Percentiles rank a stretch among this genome's conserved stretches.
Evolutionary conservation across 108 stramenopile species (phyloP).

Genomic region (Schizochytrium sp.): DNA sequence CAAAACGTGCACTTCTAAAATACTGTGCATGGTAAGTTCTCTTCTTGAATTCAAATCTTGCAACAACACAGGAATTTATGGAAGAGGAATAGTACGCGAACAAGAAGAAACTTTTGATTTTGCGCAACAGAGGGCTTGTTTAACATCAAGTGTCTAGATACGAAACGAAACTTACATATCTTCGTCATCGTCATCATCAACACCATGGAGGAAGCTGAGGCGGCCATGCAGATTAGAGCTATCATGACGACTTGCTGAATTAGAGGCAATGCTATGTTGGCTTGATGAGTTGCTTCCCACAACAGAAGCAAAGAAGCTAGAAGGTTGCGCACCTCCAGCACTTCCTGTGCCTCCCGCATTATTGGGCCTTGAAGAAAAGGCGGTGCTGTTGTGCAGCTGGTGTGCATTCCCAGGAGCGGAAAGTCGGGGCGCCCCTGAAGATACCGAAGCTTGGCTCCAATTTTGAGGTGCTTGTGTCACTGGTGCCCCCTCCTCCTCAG

Average conservation of each 20-base stretch:
- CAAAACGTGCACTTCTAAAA: too few species aligned
- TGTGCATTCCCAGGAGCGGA: not conserved
- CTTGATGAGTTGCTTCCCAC: not conserved
- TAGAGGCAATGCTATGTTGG: not conserved
- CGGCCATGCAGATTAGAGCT: not conserved
- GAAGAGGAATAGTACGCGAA: too few species aligned
- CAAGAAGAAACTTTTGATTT: too few species aligned
- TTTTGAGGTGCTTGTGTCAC: not conserved
- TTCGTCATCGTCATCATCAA: constrained; percentile 34
- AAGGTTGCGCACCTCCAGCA: not conserved
- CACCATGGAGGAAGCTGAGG: not conserved
- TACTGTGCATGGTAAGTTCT: too few species aligned
- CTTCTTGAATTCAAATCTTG: too few species aligned
- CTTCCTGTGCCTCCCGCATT: not conserved
- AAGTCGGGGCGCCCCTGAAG: not conserved
- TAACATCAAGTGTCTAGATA: not conserved
- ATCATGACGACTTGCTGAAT: too few species aligned
- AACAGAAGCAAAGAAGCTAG: constrained; percentile 1
- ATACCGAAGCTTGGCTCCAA: constrained; percentile 18
- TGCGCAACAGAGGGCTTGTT: too few species aligned
- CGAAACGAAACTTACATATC: not conserved
- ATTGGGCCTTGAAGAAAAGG: not conserved
- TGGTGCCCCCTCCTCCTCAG: not conserved
- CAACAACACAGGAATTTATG: too few species aligned
- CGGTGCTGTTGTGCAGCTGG: not conserved